These are phyloP conservation scores for Coemansia sp. DNA, from an alignment of 192 early-diverging fungal species.

Conservation along the genomic window DNA sequence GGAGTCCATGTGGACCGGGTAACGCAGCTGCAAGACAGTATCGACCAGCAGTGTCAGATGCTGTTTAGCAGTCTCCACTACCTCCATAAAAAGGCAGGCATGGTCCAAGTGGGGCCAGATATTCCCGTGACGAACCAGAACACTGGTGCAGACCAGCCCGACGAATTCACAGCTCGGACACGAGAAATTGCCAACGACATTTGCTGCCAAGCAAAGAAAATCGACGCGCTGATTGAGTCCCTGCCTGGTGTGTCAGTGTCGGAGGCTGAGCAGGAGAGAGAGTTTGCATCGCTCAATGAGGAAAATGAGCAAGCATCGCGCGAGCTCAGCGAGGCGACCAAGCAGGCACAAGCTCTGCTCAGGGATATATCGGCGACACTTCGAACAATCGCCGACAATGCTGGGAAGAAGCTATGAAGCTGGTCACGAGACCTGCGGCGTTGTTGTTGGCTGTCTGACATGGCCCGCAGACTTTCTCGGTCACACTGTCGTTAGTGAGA, in stretches of 20 bases:
- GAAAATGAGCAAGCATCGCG: conserved; percentile 32
- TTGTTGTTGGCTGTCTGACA: neutral
- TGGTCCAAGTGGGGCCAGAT: conserved; percentile 34
- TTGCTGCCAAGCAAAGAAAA: conserved; percentile 47
- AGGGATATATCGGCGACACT: conserved; percentile 17
- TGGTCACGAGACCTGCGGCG: neutral
- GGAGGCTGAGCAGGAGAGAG: conserved; percentile 26
- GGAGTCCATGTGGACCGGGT: conserved; percentile 49
- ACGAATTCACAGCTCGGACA: conserved; percentile 31
- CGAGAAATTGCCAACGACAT: conserved; percentile 50
- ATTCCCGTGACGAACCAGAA: conserved; percentile 48
- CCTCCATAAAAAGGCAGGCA: conserved; percentile 48
- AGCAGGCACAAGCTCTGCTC: conserved; percentile 29
- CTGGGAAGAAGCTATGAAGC: conserved; percentile 10
- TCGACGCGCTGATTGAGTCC: conserved; percentile 43
- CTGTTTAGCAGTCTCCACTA: conserved; percentile 50
- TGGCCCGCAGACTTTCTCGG: too few relatives aligned
- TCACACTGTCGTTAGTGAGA: neutral
- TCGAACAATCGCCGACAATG: conserved; percentile 33
- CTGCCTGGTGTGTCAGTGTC: conserved; percentile 33
- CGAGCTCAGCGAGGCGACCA: conserved; percentile 33
- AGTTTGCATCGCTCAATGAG: conserved; percentile 31
- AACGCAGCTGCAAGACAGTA: conserved; percentile 51
- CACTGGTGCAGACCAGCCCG: conserved; percentile 22
- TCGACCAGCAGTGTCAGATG: conserved; percentile 51